Evolutionary conservation across 257 asterid species (phyloP), one percentile per base, ranked within the genome.

Genomic region (Penstemon davidsonii): DNA sequence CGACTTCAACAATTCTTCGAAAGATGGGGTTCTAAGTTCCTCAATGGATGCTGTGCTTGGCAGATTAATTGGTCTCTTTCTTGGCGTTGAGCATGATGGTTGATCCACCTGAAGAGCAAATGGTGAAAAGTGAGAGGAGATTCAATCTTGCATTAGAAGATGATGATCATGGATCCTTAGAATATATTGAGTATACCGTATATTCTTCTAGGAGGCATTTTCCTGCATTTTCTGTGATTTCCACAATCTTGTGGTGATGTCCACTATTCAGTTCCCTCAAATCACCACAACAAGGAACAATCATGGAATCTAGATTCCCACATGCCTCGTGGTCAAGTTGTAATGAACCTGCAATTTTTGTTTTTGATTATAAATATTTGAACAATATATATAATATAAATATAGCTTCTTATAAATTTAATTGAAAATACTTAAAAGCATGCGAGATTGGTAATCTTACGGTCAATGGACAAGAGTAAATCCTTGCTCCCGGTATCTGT

Each of bases 241-340:
- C 96, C 25, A 82, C 84, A 68, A 82, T 86, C 80, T 91, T 88
- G 86, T 85, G 85, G 78, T 87, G 36, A 78, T 88, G 96, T 36
- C 87, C 95, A 13, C 85, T 71, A 64, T 91, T 94, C 83, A 94
- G 64, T 74, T 88, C 96, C 77, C 89, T 80, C 78, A 94, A 78
- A 51, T 90, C 96, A 52, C 87, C 97, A 54, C 92, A 82, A 50
- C 95, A 91, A 71, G 99, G 97, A 68, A 83, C 80, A 49, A 88
- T 81, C 86, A 87, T 75, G 63, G 96, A 87, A 78, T 88, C 95
- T 15, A 94, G 86, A 75, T 94, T 88, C 39, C 71, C 71, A 45
- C 92, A 84, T 41, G 99, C 99, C 72, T 87, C 96, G 8, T 74
- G 89, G 73, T 94, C 99, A 74, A 94, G 97, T 88, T 87, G 96